Conservation (phyloP, 2,329 filamentous ascomycete species). For the Neonectria neomacrospora region DNA sequence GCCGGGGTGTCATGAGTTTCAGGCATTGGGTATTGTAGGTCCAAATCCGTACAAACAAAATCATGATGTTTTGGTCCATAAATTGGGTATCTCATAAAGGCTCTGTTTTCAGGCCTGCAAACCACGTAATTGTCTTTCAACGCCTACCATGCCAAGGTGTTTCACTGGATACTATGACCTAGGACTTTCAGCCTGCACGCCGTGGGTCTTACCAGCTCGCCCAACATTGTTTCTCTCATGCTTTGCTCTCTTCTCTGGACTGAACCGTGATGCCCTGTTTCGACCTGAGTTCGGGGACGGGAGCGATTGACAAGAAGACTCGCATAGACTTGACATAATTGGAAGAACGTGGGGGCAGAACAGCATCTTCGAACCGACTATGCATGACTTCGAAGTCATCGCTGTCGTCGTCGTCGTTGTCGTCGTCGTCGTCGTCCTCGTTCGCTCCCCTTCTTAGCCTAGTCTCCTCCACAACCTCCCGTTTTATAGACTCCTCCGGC, state of each 20-base stretch:
- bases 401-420: constrained; percentile 43
- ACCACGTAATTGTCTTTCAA: constrained; percentile 18
- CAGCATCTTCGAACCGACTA: constrained; percentile 65
- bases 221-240: constrained; percentile 16
- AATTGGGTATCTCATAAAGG: constrained; percentile 37
- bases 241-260: constrained; percentile 51
- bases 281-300: constrained; percentile 66
- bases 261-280: constrained; percentile 60
- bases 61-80: constrained; percentile 27
- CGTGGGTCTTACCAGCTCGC: neutral
- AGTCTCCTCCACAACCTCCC: constrained; percentile 56
- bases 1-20: constrained; percentile 32
- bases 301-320: constrained; percentile 65
- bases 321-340: constrained; percentile 66
- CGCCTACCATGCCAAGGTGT: constrained; percentile 13
- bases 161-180: neutral
- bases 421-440: constrained; percentile 41
- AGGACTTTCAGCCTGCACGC: constrained; percentile 6
- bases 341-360: constrained; percentile 58
- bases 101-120: constrained; percentile 4
- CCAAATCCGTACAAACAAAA: constrained; percentile 32
- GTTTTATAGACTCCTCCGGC: constrained; percentile 47
- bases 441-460: constrained; percentile 48
- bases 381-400: constrained; percentile 68
- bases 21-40: constrained; percentile 29